Evolutionary conservation across 805 yeast genomes (phyloP), one percentile per base, ranked within the genome.

Genomic region (Peterozyma toletana): DNA sequence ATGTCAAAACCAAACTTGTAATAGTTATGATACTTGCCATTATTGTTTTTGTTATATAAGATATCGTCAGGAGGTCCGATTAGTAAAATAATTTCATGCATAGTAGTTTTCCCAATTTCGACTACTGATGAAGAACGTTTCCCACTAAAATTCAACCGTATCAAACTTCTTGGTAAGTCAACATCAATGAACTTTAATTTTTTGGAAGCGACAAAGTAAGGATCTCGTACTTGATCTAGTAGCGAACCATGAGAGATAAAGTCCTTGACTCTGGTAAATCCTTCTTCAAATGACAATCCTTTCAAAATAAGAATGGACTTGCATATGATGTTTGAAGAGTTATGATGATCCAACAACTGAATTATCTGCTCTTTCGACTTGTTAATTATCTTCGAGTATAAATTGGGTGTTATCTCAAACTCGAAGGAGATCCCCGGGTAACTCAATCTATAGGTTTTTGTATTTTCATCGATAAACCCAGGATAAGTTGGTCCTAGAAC

Each of bases 401-500:
- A 31, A 31, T 31, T 31, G 10, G 37, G 31, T 2, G 56, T 48
- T n/a, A 59, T 35, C 2, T 54, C 55, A 51, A 78, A 79, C 43
- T 63, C 66, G 58, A 79, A 78, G 0, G 75, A 63, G 3, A 79
- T 62, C 0, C 86, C 86, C 1, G 79, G 77, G 50, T 79, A 79
- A 17, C 77, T 70, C 21, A 79, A 59, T 10, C 67, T 57, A 50
- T 78, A 79, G 18, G 55, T 48, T 11, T 56, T 53, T 15, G 51
- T 38, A 3, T 46, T 49, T 1, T 44, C 43, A 38, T 62, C 56
- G 9, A 66, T 50, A 27, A 52, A 56, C 0, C 84, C 85, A 1
- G 82, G 80, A 47, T 73, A 77, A 0, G 85, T 78, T 2, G 84
- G 84, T 0, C 86, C 86, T 53, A 79, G 75, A 2, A 71, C 63